Base-by-base conservation (phyloP, 495 filamentous ascomycete species). In the Tirmania nivea region DNA sequence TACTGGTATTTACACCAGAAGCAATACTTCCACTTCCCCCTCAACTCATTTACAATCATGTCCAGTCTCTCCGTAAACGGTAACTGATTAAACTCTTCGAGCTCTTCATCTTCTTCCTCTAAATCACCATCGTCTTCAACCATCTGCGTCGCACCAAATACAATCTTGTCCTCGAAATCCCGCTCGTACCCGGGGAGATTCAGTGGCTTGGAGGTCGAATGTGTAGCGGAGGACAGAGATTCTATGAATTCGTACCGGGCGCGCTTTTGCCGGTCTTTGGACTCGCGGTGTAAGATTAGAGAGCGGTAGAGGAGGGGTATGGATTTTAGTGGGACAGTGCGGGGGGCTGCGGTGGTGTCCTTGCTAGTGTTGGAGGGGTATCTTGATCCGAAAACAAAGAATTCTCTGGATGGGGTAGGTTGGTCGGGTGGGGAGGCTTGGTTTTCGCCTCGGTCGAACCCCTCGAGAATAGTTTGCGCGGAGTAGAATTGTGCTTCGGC, bases 1-100 rank as follows among this genome's bases (percentile, higher is more conserved):
- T 95, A 96, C 47, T 70, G 68, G 65, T 73, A 82, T 65, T 94
- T 94, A 65, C 90, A 99, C 86, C 87, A 99, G 65, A 94, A 94
- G 70, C 90, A 99, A 64, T 99, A 99, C 42, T 72, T 66, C 60
- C 83, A 73, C 59, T 72, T 75, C 34, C 78, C 69, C 20, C 89
- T 74, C 39, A 99, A 62, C 65, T 82, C 78, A 20, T 66, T 58
- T 10, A 90, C 75, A 10, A 94, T 62, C 53, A 67, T 76, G 11
- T 68, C 62, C 51, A 95, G 63, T 56, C 73, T 74, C 59, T 93
- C 81, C 2, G 68, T 69, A 1, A 73, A 70, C 3, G 76, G 72
- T 5, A 88, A 66, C 6, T 72, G 73, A 59, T 86, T 80, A 59
- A 94, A 96, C 42, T 75, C 83, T n/a, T 86, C 81, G 49, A 99